These are phyloP conservation scores for Ogataea populi-albae DNA, from an alignment of 805 yeast genomes.

Conservation along the genomic window DNA sequence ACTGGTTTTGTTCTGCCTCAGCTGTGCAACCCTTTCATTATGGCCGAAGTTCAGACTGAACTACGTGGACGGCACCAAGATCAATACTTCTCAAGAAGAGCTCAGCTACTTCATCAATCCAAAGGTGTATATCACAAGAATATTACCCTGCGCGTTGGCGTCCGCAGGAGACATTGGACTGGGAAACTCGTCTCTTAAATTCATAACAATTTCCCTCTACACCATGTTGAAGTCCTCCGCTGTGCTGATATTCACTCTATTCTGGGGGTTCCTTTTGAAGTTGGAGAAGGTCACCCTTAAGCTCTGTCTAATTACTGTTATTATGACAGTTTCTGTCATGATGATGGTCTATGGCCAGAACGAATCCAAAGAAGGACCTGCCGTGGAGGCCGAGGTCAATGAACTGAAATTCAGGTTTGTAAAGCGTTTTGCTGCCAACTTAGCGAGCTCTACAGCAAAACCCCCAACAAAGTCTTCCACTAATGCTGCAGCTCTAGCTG, in stretches of 20 bases:
- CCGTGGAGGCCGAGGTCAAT: constrained; percentile 20
- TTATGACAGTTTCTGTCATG: constrained; percentile 80
- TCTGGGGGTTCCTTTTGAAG: constrained; percentile 75
- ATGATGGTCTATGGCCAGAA: constrained; percentile 66
- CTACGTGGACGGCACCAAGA: constrained; percentile 18
- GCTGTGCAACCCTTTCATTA: constrained; percentile 42
- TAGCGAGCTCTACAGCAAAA: background rate
- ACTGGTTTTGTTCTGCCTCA: constrained; percentile 52
- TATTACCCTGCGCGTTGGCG: constrained; percentile 81
- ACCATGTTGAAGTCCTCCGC: constrained; percentile 88
- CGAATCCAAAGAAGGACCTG: constrained; percentile 9
- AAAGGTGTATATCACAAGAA: constrained; percentile 45
- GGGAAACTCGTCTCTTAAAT: constrained; percentile 74
- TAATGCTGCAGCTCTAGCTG: constrained; percentile 7
- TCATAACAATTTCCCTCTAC: constrained; percentile 73
- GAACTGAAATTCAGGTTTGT: constrained; percentile 18
- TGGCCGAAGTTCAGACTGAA: constrained; percentile 47
- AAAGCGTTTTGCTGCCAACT: constrained; percentile 10
- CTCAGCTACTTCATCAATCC: constrained; percentile 27
- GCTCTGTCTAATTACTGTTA: constrained; percentile 58
- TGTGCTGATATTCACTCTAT: constrained; percentile 69
- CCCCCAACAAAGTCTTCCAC: constrained; percentile 1
- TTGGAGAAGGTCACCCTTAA: constrained; percentile 69
- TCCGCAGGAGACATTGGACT: constrained; percentile 88
- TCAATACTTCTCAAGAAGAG: constrained; percentile 7